These are phyloP conservation scores for Colletotrichum simmondsii DNA, from an alignment of 2,329 filamentous ascomycete species.

Conservation along the genomic window DNA sequence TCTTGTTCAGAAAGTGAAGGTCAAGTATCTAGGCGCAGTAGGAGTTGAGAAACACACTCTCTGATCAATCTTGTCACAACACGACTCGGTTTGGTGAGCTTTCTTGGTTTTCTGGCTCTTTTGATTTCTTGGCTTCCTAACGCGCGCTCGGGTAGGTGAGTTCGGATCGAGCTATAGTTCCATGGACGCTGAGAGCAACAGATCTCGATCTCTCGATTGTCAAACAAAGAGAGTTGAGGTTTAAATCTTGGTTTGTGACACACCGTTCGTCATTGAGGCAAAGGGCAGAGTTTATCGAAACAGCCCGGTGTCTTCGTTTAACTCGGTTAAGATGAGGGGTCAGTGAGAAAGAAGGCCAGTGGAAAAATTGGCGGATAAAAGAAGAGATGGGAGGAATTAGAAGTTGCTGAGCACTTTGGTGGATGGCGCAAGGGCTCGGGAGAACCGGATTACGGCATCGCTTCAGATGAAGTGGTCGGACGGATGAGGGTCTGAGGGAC, in stretches of 20 bases:
- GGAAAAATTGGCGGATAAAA: not conserved
- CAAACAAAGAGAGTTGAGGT: not conserved
- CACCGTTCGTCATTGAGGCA: not conserved
- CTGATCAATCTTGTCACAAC: not conserved
- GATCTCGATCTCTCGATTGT: not conserved
- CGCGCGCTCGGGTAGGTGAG: not conserved
- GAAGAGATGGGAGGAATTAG: not conserved
- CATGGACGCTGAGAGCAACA: not conserved
- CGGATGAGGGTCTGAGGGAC: not conserved
- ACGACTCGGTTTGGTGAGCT: not conserved
- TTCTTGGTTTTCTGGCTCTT: no score
- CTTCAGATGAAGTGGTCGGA: slow-evolving; percentile 25
- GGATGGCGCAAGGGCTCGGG: not conserved
- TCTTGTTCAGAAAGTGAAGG: not conserved
- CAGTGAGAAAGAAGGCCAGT: no score
- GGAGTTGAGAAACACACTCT: not conserved
- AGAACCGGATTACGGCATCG: not conserved
- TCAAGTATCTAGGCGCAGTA: not conserved
- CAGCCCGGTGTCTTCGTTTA: not conserved
- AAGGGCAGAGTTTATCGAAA: not conserved
- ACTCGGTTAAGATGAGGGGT: not conserved
- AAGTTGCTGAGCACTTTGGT: not conserved
- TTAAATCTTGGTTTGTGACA: not conserved
- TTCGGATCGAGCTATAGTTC: not conserved
- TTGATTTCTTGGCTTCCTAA: no score